Percentiles rank a stretch among this genome's conserved stretches.
Evolutionary conservation across 2,329 filamentous ascomycete genomes (phyloP).

Genomic region (Ceratocystis papillata): DNA sequence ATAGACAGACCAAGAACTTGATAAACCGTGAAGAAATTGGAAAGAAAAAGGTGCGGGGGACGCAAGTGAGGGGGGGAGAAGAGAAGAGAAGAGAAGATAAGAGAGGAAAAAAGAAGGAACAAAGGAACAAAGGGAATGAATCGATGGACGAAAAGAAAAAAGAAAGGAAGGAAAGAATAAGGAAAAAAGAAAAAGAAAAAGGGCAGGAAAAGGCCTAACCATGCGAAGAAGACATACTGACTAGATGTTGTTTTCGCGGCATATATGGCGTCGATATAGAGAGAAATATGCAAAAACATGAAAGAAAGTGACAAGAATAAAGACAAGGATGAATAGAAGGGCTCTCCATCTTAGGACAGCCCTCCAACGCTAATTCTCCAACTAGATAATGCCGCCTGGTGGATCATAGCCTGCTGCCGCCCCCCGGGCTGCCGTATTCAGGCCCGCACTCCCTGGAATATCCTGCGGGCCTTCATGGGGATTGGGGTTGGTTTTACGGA

Average conservation of each 20-base stretch:
- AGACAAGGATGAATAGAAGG: not conserved
- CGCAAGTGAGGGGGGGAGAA: not conserved
- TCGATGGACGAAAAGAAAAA: not conserved
- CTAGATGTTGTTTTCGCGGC: not conserved
- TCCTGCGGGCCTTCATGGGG: constrained; percentile 38
- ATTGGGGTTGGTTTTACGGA: constrained; percentile 55
- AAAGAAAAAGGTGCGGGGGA: not conserved
- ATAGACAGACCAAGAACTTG: constrained; percentile 11
- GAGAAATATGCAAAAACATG: not conserved
- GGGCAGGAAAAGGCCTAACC: not conserved
- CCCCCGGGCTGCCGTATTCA: constrained; percentile 38
- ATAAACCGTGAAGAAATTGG: not conserved
- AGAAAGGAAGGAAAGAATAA: not conserved
- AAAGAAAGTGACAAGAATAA: not conserved
- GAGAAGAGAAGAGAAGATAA: not conserved
- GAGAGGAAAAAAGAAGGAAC: not conserved
- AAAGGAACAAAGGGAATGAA: constrained; percentile 5
- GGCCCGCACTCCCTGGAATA: constrained; percentile 44
- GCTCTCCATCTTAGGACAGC: not conserved
- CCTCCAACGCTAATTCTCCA: not conserved
- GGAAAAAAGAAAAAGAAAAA: not conserved
- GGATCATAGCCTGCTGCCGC: constrained; percentile 44
- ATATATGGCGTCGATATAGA: constrained; percentile 9
- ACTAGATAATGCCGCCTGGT: constrained; percentile 49
- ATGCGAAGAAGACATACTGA: constrained; percentile 3